A percentile compares a stretch with the other conserved stretches of the same genome.
These are phyloP conservation scores for Cruciata laevipes DNA, from an alignment of 257 asterid genomes.

Conservation along the genomic window DNA sequence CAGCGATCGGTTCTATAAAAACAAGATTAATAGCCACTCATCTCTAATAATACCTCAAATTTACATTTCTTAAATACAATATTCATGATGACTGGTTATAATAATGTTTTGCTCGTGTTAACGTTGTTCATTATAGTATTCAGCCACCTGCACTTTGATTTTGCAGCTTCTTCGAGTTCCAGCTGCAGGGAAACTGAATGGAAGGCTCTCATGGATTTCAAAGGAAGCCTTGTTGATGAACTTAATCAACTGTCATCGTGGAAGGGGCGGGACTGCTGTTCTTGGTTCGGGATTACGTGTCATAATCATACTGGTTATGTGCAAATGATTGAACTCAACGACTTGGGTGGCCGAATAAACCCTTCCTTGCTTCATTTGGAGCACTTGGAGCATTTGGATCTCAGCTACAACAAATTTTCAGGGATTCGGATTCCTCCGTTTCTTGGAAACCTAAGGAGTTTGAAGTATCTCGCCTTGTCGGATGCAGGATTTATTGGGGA, in stretches of 20 bases:
- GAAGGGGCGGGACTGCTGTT: background rate
- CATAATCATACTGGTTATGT: conserved; percentile 10
- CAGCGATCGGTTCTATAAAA: too few species aligned
- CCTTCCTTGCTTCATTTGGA: conserved; percentile 15
- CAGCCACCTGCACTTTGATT: too few species aligned
- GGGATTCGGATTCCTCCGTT: background rate
- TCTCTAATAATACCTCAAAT: too few species aligned
- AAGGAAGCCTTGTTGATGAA: background rate
- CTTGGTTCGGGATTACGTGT: conserved; percentile 4
- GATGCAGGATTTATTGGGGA: background rate
- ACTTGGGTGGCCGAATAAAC: conserved; percentile 22
- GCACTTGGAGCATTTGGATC: conserved; percentile 1
- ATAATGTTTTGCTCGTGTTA: too few species aligned
- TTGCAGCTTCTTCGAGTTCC: too few species aligned
- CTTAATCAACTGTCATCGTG: background rate
- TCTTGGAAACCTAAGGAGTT: background rate
- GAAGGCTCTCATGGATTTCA: background rate
- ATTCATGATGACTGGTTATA: too few species aligned
- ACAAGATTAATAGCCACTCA: too few species aligned
- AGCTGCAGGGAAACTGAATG: too few species aligned
- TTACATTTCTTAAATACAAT: too few species aligned
- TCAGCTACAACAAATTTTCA: background rate
- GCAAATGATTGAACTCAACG: conserved; percentile 11
- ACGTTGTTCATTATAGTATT: too few species aligned
- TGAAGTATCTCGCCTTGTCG: background rate